These are phyloP conservation scores for Marchantia paleacea DNA, from an alignment of 225 moss, liverwort and hornwort species.

Conservation along the genomic window DNA sequence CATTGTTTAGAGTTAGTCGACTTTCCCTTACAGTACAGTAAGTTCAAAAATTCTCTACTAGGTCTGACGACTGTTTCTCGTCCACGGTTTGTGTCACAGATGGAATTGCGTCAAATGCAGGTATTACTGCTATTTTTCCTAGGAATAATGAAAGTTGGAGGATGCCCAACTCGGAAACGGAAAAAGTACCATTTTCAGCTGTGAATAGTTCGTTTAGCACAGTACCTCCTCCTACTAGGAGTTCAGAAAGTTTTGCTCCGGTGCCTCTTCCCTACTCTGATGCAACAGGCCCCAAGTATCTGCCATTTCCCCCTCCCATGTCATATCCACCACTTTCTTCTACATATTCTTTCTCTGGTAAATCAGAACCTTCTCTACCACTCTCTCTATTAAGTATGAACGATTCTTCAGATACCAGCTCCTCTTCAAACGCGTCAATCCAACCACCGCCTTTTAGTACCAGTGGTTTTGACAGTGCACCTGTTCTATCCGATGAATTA, in stretches of 20 bases:
- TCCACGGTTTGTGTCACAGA: slow-evolving; percentile 26
- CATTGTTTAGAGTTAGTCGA: background rate
- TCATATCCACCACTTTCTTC: slow-evolving; percentile 23
- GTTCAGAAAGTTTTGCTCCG: slow-evolving; percentile 24
- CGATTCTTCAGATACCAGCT: slow-evolving; percentile 7
- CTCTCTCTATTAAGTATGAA: background rate
- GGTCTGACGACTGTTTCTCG: background rate
- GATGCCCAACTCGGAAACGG: slow-evolving; percentile 14
- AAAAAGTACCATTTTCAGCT: slow-evolving; percentile 9
- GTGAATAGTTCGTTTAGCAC: slow-evolving; percentile 11
- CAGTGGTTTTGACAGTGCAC: background rate
- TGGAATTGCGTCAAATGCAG: slow-evolving; percentile 24
- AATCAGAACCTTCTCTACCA: slow-evolving; percentile 21
- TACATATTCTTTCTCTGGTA: slow-evolving; percentile 1
- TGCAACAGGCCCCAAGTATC: slow-evolving; percentile 6
- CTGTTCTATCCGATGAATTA: slow-evolving; percentile 5
- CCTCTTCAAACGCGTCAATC: slow-evolving; percentile 10
- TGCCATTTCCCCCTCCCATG: slow-evolving; percentile 36
- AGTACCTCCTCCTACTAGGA: slow-evolving; percentile 10
- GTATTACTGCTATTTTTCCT: background rate
- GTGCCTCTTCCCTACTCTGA: slow-evolving; percentile 12
- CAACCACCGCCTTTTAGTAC: slow-evolving; percentile 8
- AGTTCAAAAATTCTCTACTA: background rate
- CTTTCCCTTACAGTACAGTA: no score
- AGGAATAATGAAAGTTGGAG: slow-evolving; percentile 12